Percentiles rank a stretch among this genome's conserved stretches.
Conservation (phyloP, 306 rosid species). For the Glycine tomentella region DNA sequence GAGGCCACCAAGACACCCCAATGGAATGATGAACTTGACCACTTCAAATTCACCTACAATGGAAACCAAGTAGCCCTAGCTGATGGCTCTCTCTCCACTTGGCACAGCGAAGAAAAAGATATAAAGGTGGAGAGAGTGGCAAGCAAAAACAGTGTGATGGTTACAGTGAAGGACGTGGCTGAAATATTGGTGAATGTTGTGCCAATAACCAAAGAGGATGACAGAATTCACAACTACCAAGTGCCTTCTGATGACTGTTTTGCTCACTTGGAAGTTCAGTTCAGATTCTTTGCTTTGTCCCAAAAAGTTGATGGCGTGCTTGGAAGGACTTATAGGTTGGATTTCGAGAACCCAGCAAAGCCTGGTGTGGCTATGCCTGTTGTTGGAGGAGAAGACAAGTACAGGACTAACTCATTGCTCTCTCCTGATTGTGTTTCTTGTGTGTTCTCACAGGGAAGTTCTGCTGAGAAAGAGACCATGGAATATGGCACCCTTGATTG, state of each 20-base stretch:
- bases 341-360: slow-evolving; percentile 57
- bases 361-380: slow-evolving; percentile 64
- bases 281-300: slow-evolving; percentile 52
- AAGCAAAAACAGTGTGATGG: slow-evolving; percentile 50
- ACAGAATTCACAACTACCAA: slow-evolving; percentile 51
- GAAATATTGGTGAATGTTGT: slow-evolving; percentile 59
- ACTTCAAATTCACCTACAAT: slow-evolving; percentile 43
- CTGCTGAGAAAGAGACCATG: not conserved
- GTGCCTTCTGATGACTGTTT: slow-evolving; percentile 53
- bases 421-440: slow-evolving; percentile 51
- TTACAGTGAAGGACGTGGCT: slow-evolving; percentile 47
- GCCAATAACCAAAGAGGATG: slow-evolving; percentile 58
- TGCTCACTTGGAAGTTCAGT: slow-evolving; percentile 59
- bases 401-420: slow-evolving; percentile 51
- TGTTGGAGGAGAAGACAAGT: slow-evolving; percentile 56
- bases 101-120: slow-evolving; percentile 42
- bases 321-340: slow-evolving; percentile 52
- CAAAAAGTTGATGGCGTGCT: slow-evolving; percentile 58
- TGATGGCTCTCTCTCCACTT: slow-evolving; percentile 46
- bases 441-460: slow-evolving; percentile 33
- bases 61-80: slow-evolving; percentile 19
- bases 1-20: slow-evolving; percentile 49
- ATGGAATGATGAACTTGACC: slow-evolving; percentile 52
- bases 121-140: slow-evolving; percentile 52
- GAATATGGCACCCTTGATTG: slow-evolving; percentile 56